Percentiles rank a stretch among this genome's conserved stretches.
Evolutionary conservation across 202 grass and related monocot species (phyloP).

Genomic region (Brachypodium distachyon): DNA sequence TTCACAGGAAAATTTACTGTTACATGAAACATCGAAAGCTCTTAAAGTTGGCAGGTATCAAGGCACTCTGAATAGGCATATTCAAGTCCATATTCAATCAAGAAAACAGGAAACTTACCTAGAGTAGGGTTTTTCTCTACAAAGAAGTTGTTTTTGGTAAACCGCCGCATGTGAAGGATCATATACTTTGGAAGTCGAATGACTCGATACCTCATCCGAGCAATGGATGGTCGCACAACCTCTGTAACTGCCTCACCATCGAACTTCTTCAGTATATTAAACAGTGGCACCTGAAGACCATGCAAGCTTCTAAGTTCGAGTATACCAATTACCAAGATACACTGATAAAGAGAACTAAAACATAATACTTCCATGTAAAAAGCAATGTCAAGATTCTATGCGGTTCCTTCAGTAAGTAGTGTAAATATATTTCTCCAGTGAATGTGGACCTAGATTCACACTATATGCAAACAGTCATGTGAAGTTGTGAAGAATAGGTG

Average conservation of each 20-base stretch:
- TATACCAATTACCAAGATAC: neutral
- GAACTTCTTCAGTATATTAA: constrained; percentile 99
- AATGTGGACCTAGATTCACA: neutral
- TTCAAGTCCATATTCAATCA: constrained; percentile 13
- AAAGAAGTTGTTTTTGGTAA: constrained; percentile 97
- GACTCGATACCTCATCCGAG: constrained; percentile 89
- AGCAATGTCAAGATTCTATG: neutral
- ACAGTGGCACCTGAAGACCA: constrained; percentile 63
- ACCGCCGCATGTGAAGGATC: constrained; percentile 88
- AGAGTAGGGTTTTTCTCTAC: constrained; percentile 92
- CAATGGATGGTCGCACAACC: constrained; percentile 83
- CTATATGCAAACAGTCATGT: neutral
- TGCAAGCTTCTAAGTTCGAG: constrained; percentile 5
- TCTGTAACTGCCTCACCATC: constrained; percentile 82
- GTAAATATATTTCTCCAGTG: neutral
- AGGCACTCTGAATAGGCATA: neutral
- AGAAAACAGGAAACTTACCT: constrained; percentile 24
- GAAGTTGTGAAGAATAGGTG: neutral
- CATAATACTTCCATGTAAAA: neutral
- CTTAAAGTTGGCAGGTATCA: constrained; percentile 10
- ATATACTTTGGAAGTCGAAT: constrained; percentile 78
- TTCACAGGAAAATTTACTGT: constrained; percentile 95
- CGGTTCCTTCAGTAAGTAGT: neutral
- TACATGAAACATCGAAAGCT: neutral
- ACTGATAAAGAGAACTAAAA: neutral